These are phyloP conservation scores for Pisolithus orientalis DNA, from an alignment of 768 basidiomycete genomes.

Conservation along the genomic window DNA sequence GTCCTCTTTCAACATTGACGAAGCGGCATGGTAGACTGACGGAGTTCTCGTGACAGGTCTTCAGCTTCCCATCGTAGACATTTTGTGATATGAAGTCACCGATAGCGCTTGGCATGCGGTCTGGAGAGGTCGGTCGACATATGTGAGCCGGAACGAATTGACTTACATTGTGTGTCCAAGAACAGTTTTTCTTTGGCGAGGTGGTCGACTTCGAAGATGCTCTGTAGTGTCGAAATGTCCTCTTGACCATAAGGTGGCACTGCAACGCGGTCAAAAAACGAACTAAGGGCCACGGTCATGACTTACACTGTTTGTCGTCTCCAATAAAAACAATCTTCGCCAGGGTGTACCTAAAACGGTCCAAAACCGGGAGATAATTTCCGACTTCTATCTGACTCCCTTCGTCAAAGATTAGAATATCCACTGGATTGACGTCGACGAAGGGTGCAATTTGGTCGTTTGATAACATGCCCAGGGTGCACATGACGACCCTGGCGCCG, in stretches of 20 bases:
- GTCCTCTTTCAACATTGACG: slow-evolving; percentile 33
- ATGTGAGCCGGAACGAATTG: neutral
- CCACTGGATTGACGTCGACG: slow-evolving; percentile 26
- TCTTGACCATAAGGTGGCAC: slow-evolving; percentile 80
- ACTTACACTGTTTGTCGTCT: slow-evolving; percentile 32
- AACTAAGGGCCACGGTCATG: neutral
- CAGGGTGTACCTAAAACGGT: slow-evolving; percentile 19
- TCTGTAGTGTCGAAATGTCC: slow-evolving; percentile 52
- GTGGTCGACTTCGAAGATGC: slow-evolving; percentile 69
- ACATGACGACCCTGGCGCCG: slow-evolving; percentile 34
- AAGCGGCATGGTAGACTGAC: slow-evolving; percentile 30
- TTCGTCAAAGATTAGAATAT: slow-evolving; percentile 39
- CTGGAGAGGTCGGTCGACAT: slow-evolving; percentile 31
- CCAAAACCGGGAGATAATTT: slow-evolving; percentile 32
- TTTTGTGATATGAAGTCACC: slow-evolving; percentile 61
- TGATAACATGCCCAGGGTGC: slow-evolving; percentile 43
- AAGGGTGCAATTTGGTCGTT: slow-evolving; percentile 12
- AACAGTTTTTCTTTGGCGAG: slow-evolving; percentile 43
- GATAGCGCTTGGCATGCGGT: slow-evolving; percentile 78
- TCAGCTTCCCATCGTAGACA: slow-evolving; percentile 55
- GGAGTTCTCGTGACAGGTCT: slow-evolving; percentile 45
- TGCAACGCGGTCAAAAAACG: slow-evolving; percentile 22
- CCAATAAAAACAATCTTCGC: slow-evolving; percentile 34
- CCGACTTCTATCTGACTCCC: slow-evolving; percentile 40
- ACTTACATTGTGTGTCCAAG: slow-evolving; percentile 68